These are phyloP conservation scores for Piper longum DNA, from an alignment of 164 flowering plant species.

Conservation along the genomic window DNA sequence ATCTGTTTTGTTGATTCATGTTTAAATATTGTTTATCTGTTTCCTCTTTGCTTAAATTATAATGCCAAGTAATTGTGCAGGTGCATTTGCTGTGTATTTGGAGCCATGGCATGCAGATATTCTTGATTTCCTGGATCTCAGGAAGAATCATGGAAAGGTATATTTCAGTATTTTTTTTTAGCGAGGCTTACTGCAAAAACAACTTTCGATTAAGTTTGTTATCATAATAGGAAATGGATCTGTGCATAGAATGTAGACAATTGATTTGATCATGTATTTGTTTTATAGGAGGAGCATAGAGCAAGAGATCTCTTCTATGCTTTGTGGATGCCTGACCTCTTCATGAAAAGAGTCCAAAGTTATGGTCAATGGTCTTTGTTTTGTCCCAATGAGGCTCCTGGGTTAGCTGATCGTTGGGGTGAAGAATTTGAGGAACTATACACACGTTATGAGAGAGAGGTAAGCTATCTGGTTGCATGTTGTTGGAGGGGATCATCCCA, in stretches of 20 bases:
- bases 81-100: conserved; percentile 97
- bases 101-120: conserved; percentile 99
- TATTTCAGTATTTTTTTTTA: neutral
- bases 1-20: too few relatives aligned
- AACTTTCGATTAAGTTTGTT: too few relatives aligned
- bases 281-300: conserved; percentile 75
- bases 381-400: conserved; percentile 98
- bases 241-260: too few relatives aligned
- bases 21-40: too few relatives aligned
- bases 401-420: conserved; percentile 98
- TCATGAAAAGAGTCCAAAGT: conserved; percentile 75
- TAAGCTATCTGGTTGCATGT: conserved; percentile 9
- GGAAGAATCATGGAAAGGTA: conserved; percentile 98
- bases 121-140: conserved; percentile 82
- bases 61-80: conserved; percentile 20
- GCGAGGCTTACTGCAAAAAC: too few relatives aligned
- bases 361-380: conserved; percentile 85
- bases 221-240: too few relatives aligned
- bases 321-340: conserved; percentile 96
- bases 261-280: neutral
- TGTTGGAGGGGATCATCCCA: neutral
- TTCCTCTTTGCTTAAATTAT: neutral
- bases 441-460: conserved; percentile 68
- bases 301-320: conserved; percentile 95
- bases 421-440: conserved; percentile 77